phyloP scores from a whole-genome alignment of 2,329 filamentous ascomycete species.

The Claviceps sp. region DNA sequence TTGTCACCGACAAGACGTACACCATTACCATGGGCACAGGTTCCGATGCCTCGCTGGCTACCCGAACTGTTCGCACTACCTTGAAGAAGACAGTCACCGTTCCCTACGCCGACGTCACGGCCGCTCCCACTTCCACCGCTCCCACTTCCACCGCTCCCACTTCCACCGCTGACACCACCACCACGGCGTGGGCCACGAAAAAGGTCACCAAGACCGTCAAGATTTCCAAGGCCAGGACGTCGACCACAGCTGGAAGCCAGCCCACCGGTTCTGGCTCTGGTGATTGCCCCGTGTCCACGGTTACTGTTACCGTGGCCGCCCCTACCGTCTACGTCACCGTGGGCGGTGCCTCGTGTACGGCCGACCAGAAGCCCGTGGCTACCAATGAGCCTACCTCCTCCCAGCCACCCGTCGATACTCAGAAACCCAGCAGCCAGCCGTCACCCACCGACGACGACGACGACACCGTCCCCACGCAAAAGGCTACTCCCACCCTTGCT shows the following conservation, averaged over 20 bases:
- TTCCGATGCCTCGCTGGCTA: constrained; percentile 20
- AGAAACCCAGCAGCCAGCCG: neutral
- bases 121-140: constrained; percentile 6
- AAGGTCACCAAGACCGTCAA: constrained; percentile 21
- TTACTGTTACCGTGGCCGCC: constrained; percentile 14
- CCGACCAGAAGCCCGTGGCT: neutral
- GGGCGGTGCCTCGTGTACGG: constrained; percentile 13
- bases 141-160: constrained; percentile 8
- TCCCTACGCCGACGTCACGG: constrained; percentile 10
- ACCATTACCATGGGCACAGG: constrained; percentile 23
- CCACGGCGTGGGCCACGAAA: constrained; percentile 24
- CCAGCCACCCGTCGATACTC: constrained; percentile 1
- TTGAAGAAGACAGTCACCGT: constrained; percentile 24
- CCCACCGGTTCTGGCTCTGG: constrained; percentile 8
- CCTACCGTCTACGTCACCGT: constrained; percentile 25
- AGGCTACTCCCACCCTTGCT: constrained; percentile 23
- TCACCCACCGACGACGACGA: constrained; percentile 9
- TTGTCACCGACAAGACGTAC: constrained; percentile 19
- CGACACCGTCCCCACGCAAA: constrained; percentile 12
- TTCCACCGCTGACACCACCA: constrained; percentile 16
- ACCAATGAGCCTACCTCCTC: neutral
- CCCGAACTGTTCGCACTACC: constrained; percentile 30
- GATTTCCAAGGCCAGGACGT: constrained; percentile 15
- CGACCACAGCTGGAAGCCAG: constrained; percentile 11
- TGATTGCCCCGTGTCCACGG: constrained; percentile 10